Conservation (phyloP, 345 rosid species). For the Ceriops zippeliana region DNA sequence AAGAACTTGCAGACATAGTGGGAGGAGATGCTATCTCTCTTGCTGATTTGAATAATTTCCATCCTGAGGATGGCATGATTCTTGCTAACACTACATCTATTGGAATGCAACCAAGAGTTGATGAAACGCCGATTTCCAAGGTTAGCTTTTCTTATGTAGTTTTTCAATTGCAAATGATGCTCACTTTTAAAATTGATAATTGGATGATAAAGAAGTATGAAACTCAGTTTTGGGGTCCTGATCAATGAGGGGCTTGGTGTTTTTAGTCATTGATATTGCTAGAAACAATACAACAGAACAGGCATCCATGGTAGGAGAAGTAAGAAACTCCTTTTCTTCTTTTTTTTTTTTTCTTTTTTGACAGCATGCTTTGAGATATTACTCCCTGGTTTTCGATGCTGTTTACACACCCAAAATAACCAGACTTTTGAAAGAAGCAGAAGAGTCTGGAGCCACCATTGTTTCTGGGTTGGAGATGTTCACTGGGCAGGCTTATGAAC, state of each 20-base stretch:
- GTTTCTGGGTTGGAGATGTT: slow-evolving; percentile 90
- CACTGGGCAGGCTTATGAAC: slow-evolving; percentile 85
- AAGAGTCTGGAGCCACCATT: slow-evolving; percentile 64
- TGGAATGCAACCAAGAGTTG: slow-evolving; percentile 90
- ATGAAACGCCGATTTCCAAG: slow-evolving; percentile 84
- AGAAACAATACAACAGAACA: background rate
- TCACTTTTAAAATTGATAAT: background rate
- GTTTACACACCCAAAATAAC: slow-evolving; percentile 84
- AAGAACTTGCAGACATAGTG: slow-evolving; percentile 62
- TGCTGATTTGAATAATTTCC: slow-evolving; percentile 57
- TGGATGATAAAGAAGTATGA: background rate
- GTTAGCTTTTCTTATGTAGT: slow-evolving; percentile 28
- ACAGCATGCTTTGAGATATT: slow-evolving; percentile 69
- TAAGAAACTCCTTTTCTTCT: background rate
- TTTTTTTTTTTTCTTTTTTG: background rate
- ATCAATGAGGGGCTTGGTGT: background rate
- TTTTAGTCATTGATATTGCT: too few species aligned
- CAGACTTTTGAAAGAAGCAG: slow-evolving; percentile 74
- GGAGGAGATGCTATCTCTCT: slow-evolving; percentile 81
- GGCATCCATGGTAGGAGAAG: background rate
- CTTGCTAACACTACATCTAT: slow-evolving; percentile 91
- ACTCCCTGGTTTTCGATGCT: slow-evolving; percentile 78
- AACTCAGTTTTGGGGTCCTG: background rate
- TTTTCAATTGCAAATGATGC: background rate
- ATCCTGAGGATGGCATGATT: slow-evolving; percentile 74